Evolutionary conservation across 1,139 yeast genomes (phyloP), one percentile per base, ranked within the genome.

Genomic region (Blastobotrys elegans): DNA sequence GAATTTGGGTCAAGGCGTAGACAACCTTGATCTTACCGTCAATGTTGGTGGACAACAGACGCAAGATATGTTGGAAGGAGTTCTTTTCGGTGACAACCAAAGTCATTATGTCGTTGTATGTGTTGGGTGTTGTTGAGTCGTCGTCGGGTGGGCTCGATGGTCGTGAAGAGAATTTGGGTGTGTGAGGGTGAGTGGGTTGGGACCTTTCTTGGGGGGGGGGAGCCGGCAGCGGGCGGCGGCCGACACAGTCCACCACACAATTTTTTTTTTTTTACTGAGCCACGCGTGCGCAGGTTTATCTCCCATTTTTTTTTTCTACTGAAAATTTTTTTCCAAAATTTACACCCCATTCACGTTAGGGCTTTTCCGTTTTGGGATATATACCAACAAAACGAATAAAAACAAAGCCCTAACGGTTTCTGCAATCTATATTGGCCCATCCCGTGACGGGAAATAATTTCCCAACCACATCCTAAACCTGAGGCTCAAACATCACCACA

Each of bases 21-120:
- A 92, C 94, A 77, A 94, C 84, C 86, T 94, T 94, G 83, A 90
- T 90, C 88, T 95, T 89, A 85, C 99, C 99, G 79, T 94, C 99
- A 75, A 94, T 96, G 90, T 94, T 94, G 81, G 99, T 94, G 87
- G 94, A 92, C 81, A 92, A 89, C 81, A 92, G 51, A 46, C 97
- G 98, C 81, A 92, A 88, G 81, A 92, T 92, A 95, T 94, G 99
- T 82, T 94, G 98, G 96, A 94, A 92, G 74, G 94, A 86, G 77
- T 96, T 96, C 81, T 87, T 84, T 82, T 92, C 97, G 79, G 87
- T 94, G 77, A 90, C 94, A 79, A 88, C 96, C 84, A 90, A 85
- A 75, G 95, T 84, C 95, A 85, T 84, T 70, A 76, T 80, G 54
- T 44, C 54, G 53, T 50, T 56, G n/a, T 20, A 18, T 22, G 17